Evolutionary conservation across 2,329 filamentous ascomycete genomes (phyloP), one percentile per base, ranked within the genome.

Genomic region (Sarocladium oryzae): DNA sequence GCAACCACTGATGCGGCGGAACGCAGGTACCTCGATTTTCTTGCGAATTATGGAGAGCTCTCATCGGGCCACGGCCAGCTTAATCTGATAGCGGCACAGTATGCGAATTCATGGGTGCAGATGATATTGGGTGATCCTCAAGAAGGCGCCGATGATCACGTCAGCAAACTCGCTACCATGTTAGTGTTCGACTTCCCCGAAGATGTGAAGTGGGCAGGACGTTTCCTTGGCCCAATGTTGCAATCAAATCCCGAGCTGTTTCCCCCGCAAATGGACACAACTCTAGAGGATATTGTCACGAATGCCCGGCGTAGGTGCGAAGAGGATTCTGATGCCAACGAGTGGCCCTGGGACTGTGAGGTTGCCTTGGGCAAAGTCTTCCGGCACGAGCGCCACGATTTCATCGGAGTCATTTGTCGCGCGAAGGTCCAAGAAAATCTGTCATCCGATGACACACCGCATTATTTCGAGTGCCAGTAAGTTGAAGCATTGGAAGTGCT

Each of bases 381-480:
- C 63, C 78, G 77, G 45, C 93, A 99, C 68, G 82, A 76, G 55
- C 79, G 90, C 41, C 96, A 93, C 64, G 73, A 78, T 18, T 96
- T 92, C 64, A 73, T 84, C 46, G 91, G 86, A 16, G 79, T 95
- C 23, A 87, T 99, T 26, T 32, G 32, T 26, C 24, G 43, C 9
- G 43, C 43, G 5, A 48, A 48, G 28, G 33, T 48, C 26, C 43
- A 24, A 13, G 15, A 30, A 33, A 48, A 24, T 15, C 20, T 48
- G 28, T 26, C 43, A 16, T 18, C 43, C 6, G 20, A 24, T 3
- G 43, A 26, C 13, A 30, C 16, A 23, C 4, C 43, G 2, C 26
- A 48, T 60, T 96, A 96, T 65, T 67, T 68, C 40, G 86, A 90
- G 58, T 88, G 88, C 60, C 74, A 96, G 89, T 96, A 71, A 76